A percentile compares a stretch with the other conserved stretches of the same genome.
phyloP scores from a whole-genome alignment of 257 asterid species.

The Solanum phureja region DNA sequence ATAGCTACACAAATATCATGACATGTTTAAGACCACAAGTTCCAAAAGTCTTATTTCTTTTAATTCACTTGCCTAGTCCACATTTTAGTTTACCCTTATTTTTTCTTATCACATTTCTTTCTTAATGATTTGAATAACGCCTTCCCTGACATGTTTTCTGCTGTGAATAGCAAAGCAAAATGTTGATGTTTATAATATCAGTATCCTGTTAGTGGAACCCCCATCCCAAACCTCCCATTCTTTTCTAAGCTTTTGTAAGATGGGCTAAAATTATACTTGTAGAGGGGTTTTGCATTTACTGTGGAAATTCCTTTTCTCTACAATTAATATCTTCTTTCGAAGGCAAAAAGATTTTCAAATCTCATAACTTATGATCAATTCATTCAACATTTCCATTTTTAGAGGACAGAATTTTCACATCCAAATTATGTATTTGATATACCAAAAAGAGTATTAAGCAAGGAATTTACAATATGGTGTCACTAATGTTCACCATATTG shows the following conservation, averaged over 20 bases:
- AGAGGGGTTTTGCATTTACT: not conserved
- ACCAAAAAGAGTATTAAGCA: not conserved
- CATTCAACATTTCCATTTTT: not conserved
- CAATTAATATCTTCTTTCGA: not conserved
- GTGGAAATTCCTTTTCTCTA: not conserved
- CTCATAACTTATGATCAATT: not conserved
- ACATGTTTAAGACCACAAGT: not conserved
- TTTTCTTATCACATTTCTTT: not conserved
- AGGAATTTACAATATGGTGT: not conserved
- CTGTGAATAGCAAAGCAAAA: not conserved
- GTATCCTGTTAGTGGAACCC: not conserved
- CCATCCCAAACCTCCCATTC: not conserved
- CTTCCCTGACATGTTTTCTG: not conserved
- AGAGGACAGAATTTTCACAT: not conserved
- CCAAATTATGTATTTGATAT: not conserved
- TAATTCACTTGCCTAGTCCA: not conserved
- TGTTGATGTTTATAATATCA: not conserved
- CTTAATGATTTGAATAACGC: not conserved
- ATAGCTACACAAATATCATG: not conserved
- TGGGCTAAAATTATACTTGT: not conserved
- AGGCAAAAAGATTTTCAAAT: not conserved
- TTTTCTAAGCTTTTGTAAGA: not conserved
- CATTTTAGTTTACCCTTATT: not conserved
- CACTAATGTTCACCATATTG: not conserved
- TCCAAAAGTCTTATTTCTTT: not conserved